phyloP scores from a whole-genome alignment of 371 early-diverging fungal species.

The Nematocida sp. region DNA sequence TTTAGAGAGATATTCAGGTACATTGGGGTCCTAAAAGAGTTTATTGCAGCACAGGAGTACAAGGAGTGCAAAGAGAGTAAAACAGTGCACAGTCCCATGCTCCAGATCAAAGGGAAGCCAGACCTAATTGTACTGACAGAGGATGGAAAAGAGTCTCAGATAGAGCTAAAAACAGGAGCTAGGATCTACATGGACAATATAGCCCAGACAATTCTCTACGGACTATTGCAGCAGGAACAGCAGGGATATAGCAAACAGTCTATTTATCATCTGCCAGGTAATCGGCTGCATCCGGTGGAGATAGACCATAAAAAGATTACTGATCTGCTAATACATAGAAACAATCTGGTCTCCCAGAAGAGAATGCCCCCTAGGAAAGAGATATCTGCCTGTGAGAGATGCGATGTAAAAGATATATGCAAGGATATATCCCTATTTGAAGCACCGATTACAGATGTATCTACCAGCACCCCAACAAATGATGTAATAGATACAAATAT shows the following conservation, averaged over 20 bases:
- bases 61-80: neutral
- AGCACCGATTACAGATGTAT: too few relatives aligned
- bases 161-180: slow-evolving; percentile 46
- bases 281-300: neutral
- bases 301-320: slow-evolving; percentile 29
- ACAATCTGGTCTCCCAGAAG: neutral
- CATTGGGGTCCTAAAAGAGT: slow-evolving; percentile 13
- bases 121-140: slow-evolving; percentile 8
- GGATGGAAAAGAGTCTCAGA: slow-evolving; percentile 25
- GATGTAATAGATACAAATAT: too few relatives aligned
- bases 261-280: slow-evolving; percentile 7
- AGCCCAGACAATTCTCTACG: slow-evolving; percentile 36
- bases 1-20: slow-evolving; percentile 18
- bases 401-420: slow-evolving; percentile 12
- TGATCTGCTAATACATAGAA: neutral
- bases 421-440: neutral
- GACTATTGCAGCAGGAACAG: slow-evolving; percentile 27
- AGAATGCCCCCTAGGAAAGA: slow-evolving; percentile 14
- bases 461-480: too few relatives aligned
- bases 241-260: slow-evolving; percentile 9
- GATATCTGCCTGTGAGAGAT: slow-evolving; percentile 8
- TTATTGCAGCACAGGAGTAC: slow-evolving; percentile 7
- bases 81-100: slow-evolving; percentile 8
- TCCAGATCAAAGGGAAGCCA: slow-evolving; percentile 44
- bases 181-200: slow-evolving; percentile 10